Base-by-base conservation (phyloP, 495 filamentous ascomycete species). In the Aspergillus cristatus region DNA sequence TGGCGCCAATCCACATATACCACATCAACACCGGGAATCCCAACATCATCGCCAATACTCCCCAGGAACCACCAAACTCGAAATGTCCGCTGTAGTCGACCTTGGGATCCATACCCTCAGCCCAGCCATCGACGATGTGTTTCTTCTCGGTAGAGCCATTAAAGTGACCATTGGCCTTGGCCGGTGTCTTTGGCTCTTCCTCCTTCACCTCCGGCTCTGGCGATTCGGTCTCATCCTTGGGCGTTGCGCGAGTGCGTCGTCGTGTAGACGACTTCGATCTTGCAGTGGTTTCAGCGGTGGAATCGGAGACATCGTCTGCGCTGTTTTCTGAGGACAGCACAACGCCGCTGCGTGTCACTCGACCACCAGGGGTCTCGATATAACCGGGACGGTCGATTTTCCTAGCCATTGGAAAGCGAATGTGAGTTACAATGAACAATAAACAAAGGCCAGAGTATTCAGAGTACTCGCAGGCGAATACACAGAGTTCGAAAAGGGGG, bases 1-100 rank as follows among this genome's bases (percentile, higher is more conserved):
- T 86, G 28, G 89, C 84, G 18, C 91, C 91, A 55, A 94, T 81
- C 90, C 90, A 98, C 86, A 98, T 90, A 68, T 94, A 96, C 69
- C 82, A 96, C 91, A 98, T 98, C 44, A 98, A 70, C 30, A 82
- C 25, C 10, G 91, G 91, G 60, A 96, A 98, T 32, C 78, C 81
- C 42, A 91, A 69, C 86, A 98, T 98, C 76, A 94, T 86, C 37
- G 78, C 67, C 14, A 66, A 57, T 16, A 86, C 78, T 38, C 89
- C 89, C 34, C 63, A 63, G 1, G 84, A 78, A 40, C 91, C 91
- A 41, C 88, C 86, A 51, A 98, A 96, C 52, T 98, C 91, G 53
- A 82, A 85, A 40, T 84, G 71, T 33, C 80, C 83, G 35, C 81
- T 86, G 53, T 76, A 68, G 62, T 96, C 86, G 42, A 95, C 53